A percentile compares a stretch with the other conserved stretches of the same genome.
Evolutionary conservation across 768 basidiomycete species (phyloP).

Genomic region (Paxillus involutus): DNA sequence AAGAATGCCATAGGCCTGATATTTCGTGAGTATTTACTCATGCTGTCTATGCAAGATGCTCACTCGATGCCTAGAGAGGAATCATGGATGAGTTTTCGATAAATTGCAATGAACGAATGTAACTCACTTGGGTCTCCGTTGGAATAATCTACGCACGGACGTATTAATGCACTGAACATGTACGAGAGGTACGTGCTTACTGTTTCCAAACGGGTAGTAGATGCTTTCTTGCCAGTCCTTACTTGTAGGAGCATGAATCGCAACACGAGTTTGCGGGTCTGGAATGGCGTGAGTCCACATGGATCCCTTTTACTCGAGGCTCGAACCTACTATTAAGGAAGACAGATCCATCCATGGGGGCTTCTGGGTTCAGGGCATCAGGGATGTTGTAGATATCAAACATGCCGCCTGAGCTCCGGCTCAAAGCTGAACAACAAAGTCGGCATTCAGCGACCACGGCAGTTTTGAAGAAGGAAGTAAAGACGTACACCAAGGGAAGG

Average conservation of each 20-base stretch:
- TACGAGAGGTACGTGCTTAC: constrained; percentile 12
- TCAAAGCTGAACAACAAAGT: constrained; percentile 13
- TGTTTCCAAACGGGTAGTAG: constrained; percentile 36
- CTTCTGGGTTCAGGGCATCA: constrained; percentile 54
- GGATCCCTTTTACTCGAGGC: background rate
- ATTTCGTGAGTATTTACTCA: constrained; percentile 7
- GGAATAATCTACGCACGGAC: constrained; percentile 15
- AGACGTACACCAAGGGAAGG: constrained; percentile 56
- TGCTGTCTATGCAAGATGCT: constrained; percentile 5
- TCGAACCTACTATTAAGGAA: constrained; percentile 62
- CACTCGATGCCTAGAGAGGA: constrained; percentile 33
- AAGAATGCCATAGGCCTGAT: constrained; percentile 63
- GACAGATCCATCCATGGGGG: constrained; percentile 46
- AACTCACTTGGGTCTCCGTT: constrained; percentile 34
- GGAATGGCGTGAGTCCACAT: background rate
- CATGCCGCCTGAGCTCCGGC: constrained; percentile 25
- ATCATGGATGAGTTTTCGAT: background rate
- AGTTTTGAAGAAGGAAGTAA: background rate
- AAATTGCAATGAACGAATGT: background rate
- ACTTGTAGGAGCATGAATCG: constrained; percentile 69
- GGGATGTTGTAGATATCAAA: constrained; percentile 55
- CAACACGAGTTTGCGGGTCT: constrained; percentile 57
- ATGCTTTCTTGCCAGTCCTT: constrained; percentile 40
- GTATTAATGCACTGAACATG: background rate
- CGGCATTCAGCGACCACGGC: constrained; percentile 4